Base-by-base conservation (phyloP, 805 yeast genomes). In the Candida taoyuanica region DNA sequence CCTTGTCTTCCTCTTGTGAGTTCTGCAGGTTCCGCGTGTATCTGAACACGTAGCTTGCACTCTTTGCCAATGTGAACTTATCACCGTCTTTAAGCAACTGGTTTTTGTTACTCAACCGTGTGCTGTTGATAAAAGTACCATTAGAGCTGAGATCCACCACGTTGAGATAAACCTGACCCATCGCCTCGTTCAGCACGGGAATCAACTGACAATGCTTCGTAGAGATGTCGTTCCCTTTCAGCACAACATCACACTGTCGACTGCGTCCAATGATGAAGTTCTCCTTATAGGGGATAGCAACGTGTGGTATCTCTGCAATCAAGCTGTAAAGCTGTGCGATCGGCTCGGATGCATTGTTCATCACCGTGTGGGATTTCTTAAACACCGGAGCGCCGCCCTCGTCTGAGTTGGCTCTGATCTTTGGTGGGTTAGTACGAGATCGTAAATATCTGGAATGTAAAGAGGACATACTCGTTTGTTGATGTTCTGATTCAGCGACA, bases 71-170 rank as follows among this genome's bases (percentile, higher is more conserved):
- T 0, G 70, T 62, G 2, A 82, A 42, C 46, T 70, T 72, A 54
- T 82, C 89, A 5, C 89, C 88, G 47, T 79, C 74, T 42, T 75
- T 70, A 29, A 82, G 54, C 17, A 81, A 49, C 24, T 64, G 60
- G 17, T 67, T 69, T 23, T 72, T 67, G 12, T 71, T 74, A 18
- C 36, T 42, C 0, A 79, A 74, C 32, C 64, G 54, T 25, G 67
- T 70, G 12, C 76, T 85, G 50, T 83, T 83, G 14, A 83, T 65
- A 47, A 65, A 79, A 0, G 85, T 76, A 1, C 91, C 89, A 54
- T 83, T 82, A 3, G 84, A 44, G 34, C 70, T 65, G 23, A 65
- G 47, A 55, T 82, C 91, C 3, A 74, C 68, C 9, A 81, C 52
- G 45, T 73, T 66, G 13, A 75, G 43, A 55, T 74, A 44, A 45